Evolutionary conservation across 169 alveolate species (phyloP), one percentile per base, ranked within the genome.

Genomic region (Plasmodium knowlesi): DNA sequence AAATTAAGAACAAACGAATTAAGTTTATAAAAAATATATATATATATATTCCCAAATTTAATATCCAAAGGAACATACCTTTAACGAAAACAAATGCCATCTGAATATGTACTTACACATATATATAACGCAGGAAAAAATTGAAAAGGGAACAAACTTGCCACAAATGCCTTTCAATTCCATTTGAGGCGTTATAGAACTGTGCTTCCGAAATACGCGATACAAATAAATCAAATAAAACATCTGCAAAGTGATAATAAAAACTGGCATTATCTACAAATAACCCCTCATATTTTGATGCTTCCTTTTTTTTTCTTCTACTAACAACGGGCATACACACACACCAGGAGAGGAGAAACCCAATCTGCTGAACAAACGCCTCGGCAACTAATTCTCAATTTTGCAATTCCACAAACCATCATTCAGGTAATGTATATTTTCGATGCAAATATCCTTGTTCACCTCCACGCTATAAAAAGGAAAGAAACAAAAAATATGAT

Each of bases 361-460:
- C 37, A 67, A 67, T 67, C n/a, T 1, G 76, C 39, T 67, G 39
- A 19, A 5, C 9, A n/a, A 8, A 67, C 0, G 14, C 37, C 76
- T n/a, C 76, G 19, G 12, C 76, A 25, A 22, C 92, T 94, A 82
- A 14, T 78, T 39, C 39, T 83, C 85, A 34, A 95, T 83, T 91
- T 82, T 84, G 50, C 92, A 95, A 72, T 94, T 96, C 99, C 99
- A 99, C 54, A 98, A 95, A 5, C 99, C 99, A 93, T 99, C 99
- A 91, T 97, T 96, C 79, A 99, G 93, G 89, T 96, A 98, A 90
- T 98, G 99, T 79, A 98, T 81, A 72, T 97, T 97, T 93, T 98
- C 99, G 50, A 99, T 97, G 83, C 99, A 98, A 22, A 98, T 96
- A 46, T 99, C 99, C 93, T 97, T 97, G 96, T 97, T 97, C 61